Evolutionary conservation across 1,284 basidiomycete species (phyloP), one percentile per base, ranked within the genome.

Genomic region (Somion occarium): DNA sequence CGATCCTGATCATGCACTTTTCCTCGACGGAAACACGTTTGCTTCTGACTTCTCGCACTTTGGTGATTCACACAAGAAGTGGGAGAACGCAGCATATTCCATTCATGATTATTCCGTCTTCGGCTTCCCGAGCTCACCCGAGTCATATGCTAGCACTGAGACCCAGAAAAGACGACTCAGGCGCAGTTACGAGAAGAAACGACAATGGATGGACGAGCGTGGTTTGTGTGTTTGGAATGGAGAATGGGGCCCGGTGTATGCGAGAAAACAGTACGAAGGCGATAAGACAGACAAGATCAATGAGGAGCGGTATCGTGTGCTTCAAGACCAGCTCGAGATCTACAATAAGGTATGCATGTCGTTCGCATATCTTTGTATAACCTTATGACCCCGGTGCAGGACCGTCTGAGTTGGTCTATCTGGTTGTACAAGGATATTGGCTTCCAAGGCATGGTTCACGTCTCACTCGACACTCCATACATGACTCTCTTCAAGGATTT

Each of bases 341-440:
- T 91, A 91, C 65, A 78, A 82, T 58, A 68, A 82, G 67, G 82
- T 78, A 20, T 20, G 62, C 37, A n/a, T 3, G n/a, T n/a, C n/a
- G n/a, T n/a, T n/a, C n/a, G n/a, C 13, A 15, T 34, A 34, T 34
- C 30, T 23, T 43, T 19, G 34, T 48, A 7, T 24, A 23, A 7
- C 19, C 47, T 22, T n/a, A 46, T 34, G 12, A n/a, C 13, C n/a
- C 38, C 20, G 5, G 27, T 30, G 13, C 56, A 85, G 82, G 85
- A 85, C 59, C 75, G 72, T 34, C 63, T 86, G 51, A 84, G 80
- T 59, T 91, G 88, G 88, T 84, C 85, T 0, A 91, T 92, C 64
- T 91, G 90, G 89, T 66, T 89, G 15, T 92, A 89, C 75, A 92
- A 91, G 63, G 86, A 91, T 64, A 88, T 91, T 53, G 88, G 89